Evolutionary conservation across 306 rosid species (phyloP), one percentile per base, ranked within the genome.

Genomic region (Cicer arietinum): DNA sequence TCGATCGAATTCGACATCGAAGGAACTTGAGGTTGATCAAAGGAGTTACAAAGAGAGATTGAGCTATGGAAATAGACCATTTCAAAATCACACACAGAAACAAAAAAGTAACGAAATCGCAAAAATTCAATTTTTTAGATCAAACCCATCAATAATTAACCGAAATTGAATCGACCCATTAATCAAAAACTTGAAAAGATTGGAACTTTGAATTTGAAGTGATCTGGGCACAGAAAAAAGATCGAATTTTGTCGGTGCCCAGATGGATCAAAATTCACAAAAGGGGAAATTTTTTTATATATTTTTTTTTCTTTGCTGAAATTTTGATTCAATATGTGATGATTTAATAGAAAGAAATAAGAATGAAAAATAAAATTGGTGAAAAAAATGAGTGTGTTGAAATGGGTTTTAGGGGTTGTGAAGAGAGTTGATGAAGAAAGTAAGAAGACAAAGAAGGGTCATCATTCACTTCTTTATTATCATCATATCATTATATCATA

Each of bases 1-100:
- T 86, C 90, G 47, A 77, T 62, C 7, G 95, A 84, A 79, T 85
- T 88, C 22, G 91, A 81, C 96, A 90, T 86, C 58, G 76, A 10
- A 50, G 88, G 69, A 3, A 52, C 16, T 44, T 84, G 73, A 4
- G 81, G 37, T 74, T 85, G 96, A 86, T 91, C 98, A 85, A 90
- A 88, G 80, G 92, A 90, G 71, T 90, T 90, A 90, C 97, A 92
- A 89, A 90, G 92, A 85, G 97, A 92, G 81, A 95, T 89, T 86
- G 97, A 90, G 86, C 82, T 88, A 56, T 90, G 91, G 82, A 87
- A 79, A 92, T 90, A 95, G 85, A 95, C 96, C 99, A 95, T 95
- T 85, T 92, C 99, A 89, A 67, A 67, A 43, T 11, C 56, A 83
- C 40, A 30, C 35, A 30, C 20, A 17, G 13, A 39, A 64, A 43